Percentiles rank a stretch among this genome's conserved stretches.
Evolutionary conservation across 1,139 yeast genomes (phyloP).

Genomic region (Zhuliangozyma blackwelliae): DNA sequence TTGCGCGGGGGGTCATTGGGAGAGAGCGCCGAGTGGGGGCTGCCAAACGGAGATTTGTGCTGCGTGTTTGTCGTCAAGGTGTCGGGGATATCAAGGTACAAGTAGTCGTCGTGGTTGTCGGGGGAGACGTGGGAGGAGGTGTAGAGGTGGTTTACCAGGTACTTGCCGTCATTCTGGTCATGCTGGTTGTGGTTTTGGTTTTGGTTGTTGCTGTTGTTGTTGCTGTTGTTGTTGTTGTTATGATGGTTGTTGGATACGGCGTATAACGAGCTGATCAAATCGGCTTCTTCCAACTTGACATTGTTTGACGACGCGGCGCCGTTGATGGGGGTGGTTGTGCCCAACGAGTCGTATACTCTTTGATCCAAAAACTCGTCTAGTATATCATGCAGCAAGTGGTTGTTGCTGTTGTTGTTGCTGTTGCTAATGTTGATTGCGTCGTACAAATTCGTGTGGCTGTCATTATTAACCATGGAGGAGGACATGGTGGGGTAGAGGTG

Average conservation of each 20-base stretch:
- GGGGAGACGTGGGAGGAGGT: slow-evolving; percentile 6
- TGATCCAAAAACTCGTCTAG: slow-evolving; percentile 58
- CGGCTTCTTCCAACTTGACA: slow-evolving; percentile 12
- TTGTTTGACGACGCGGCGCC: not conserved
- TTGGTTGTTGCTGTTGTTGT: slow-evolving; percentile 1
- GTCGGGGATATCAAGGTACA: slow-evolving; percentile 17
- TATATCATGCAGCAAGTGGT: slow-evolving; percentile 26
- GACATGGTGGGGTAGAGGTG: slow-evolving; percentile 2
- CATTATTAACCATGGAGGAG: slow-evolving; percentile 5
- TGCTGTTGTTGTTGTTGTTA: not conserved
- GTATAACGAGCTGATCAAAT: slow-evolving; percentile 15
- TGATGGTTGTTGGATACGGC: slow-evolving; percentile 3
- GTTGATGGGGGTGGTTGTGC: slow-evolving; percentile 21
- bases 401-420: not conserved
- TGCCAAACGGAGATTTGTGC: not conserved
- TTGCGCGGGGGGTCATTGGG: no score
- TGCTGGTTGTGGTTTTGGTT: not conserved
- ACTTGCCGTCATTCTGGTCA: not conserved
- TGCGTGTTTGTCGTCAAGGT: not conserved
- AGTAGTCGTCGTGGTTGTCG: slow-evolving; percentile 16
- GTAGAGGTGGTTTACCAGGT: not conserved
- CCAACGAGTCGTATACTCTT: slow-evolving; percentile 44
- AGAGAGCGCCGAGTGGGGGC: no score
- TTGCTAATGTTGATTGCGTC: not conserved
- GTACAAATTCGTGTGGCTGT: not conserved